A percentile compares a stretch with the other conserved stretches of the same genome.
These are phyloP conservation scores for Malassezia cuniculi DNA, from an alignment of 1,284 basidiomycete genomes.

Conservation along the genomic window DNA sequence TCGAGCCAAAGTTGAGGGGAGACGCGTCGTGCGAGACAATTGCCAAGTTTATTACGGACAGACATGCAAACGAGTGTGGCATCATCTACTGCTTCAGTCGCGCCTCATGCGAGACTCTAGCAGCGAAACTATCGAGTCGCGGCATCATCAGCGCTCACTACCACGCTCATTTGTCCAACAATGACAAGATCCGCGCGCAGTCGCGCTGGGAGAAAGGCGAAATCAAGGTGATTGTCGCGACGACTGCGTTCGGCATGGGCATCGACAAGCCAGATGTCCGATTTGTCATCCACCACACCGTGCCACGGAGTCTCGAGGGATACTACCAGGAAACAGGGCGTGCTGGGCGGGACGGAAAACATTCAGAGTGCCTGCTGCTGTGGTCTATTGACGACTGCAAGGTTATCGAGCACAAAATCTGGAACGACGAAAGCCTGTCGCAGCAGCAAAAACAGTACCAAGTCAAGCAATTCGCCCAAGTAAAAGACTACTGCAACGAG, in stretches of 20 bases:
- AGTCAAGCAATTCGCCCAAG: slow-evolving; percentile 52
- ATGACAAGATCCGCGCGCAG: slow-evolving; percentile 58
- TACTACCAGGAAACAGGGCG: slow-evolving; percentile 73
- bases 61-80: slow-evolving; percentile 58
- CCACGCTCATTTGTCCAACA: slow-evolving; percentile 63
- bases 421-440: slow-evolving; percentile 49
- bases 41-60: slow-evolving; percentile 56
- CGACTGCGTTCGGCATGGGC: slow-evolving; percentile 80
- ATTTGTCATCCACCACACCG: slow-evolving; percentile 62
- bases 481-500: slow-evolving; percentile 66
- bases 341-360: slow-evolving; percentile 63
- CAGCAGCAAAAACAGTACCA: slow-evolving; percentile 54
- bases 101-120: slow-evolving; percentile 65
- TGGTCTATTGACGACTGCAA: slow-evolving; percentile 53
- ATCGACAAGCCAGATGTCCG: slow-evolving; percentile 79
- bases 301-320: slow-evolving; percentile 60
- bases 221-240: slow-evolving; percentile 78
- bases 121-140: slow-evolving; percentile 54
- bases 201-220: slow-evolving; percentile 62
- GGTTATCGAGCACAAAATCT: slow-evolving; percentile 52
- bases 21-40: slow-evolving; percentile 56
- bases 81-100: slow-evolving; percentile 74
- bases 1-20: slow-evolving; percentile 53
- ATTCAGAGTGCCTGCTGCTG: slow-evolving; percentile 45
- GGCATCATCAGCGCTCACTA: slow-evolving; percentile 64